These are phyloP conservation scores for Oryza nivara DNA, from an alignment of 176 grass and related monocot species.

Conservation along the genomic window DNA sequence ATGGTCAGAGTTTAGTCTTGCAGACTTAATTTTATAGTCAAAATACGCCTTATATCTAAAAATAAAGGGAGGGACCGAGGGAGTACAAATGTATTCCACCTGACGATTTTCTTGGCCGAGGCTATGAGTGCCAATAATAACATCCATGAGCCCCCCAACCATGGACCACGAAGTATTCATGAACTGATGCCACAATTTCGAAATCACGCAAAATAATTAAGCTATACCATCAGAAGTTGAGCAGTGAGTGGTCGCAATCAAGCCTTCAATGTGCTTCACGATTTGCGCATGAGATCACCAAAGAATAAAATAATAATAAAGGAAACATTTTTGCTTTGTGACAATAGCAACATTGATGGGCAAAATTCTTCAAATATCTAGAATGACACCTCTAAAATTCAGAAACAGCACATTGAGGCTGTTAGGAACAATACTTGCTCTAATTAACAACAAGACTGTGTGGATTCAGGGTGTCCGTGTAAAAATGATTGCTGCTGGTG, in stretches of 20 bases:
- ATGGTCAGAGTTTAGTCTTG: too few species aligned
- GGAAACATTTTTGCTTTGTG: not conserved
- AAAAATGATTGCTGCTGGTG: constrained; percentile 80
- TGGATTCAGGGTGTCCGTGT: constrained; percentile 51
- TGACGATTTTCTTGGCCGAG: not conserved
- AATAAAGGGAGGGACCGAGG: too few species aligned
- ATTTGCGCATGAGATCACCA: not conserved
- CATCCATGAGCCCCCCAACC: not conserved
- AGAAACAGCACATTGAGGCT: too few species aligned
- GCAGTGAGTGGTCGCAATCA: not conserved
- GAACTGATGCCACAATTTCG: not conserved
- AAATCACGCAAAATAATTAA: not conserved
- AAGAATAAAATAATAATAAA: not conserved
- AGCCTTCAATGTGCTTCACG: not conserved
- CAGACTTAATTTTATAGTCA: too few species aligned
- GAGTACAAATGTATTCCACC: not conserved
- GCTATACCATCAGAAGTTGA: not conserved
- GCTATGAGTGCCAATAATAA: not conserved
- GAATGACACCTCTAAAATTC: not conserved
- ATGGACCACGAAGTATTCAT: not conserved
- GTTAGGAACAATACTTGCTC: not conserved
- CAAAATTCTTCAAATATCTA: not conserved
- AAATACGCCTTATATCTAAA: too few species aligned
- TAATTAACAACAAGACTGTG: not conserved
- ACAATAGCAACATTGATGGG: not conserved